Evolutionary conservation across 2,329 filamentous ascomycete genomes (phyloP).

Genomic region (Grosmannia huntii): DNA sequence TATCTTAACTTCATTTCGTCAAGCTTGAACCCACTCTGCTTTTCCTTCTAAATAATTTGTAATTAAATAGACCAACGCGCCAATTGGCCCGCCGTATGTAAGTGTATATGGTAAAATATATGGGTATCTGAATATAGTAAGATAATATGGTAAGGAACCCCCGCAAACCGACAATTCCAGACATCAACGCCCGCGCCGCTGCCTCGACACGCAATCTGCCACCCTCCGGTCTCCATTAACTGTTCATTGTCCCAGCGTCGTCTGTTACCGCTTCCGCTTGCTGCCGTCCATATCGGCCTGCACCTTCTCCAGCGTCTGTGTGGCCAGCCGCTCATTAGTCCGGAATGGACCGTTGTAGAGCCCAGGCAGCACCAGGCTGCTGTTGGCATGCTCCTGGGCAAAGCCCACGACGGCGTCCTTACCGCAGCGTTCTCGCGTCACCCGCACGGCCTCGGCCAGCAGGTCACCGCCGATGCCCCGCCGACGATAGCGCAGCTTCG

Average conservation of each 20-base stretch:
- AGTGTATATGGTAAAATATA: not conserved
- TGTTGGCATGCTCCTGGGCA: conserved; percentile 66
- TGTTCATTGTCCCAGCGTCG: not conserved
- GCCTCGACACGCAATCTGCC: not conserved
- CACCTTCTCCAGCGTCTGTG: conserved; percentile 36
- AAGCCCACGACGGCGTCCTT: conserved; percentile 58
- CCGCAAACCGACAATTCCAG: not conserved
- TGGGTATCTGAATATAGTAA: not conserved
- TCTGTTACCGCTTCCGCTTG: conserved; percentile 28
- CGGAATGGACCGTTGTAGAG: conserved; percentile 51
- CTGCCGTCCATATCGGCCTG: conserved; percentile 33
- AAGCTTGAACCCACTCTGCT: not conserved
- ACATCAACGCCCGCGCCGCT: not conserved
- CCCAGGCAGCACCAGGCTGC: conserved; percentile 45
- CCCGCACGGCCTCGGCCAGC: conserved; percentile 57
- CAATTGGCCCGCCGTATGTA: not conserved
- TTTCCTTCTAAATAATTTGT: not conserved
- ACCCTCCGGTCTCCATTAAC: not conserved
- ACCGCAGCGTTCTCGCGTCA: conserved; percentile 56
- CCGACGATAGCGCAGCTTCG: conserved; percentile 52
- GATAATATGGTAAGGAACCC: not conserved
- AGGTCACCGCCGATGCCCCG: conserved; percentile 61
- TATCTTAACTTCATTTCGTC: not conserved
- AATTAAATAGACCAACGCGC: not conserved
- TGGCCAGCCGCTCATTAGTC: conserved; percentile 44